phyloP scores from a whole-genome alignment of 1,284 basidiomycete species.

The Anthracocystis panici-leucophaei region DNA sequence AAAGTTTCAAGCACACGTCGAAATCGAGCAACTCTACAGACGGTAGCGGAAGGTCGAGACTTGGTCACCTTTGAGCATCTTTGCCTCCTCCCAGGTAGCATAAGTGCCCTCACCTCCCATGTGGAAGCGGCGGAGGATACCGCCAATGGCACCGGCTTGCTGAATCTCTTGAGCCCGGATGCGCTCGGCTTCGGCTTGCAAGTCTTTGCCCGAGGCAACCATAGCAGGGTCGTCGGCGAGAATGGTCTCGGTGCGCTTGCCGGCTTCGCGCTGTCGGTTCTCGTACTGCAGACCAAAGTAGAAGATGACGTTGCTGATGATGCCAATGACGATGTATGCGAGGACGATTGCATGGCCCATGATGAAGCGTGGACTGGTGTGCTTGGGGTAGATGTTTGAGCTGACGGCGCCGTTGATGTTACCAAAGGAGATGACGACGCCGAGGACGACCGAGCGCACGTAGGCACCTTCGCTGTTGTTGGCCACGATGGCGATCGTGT shows the following conservation, averaged over 20 bases:
- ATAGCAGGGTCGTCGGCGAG: constrained; percentile 37
- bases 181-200: constrained; percentile 32
- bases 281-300: constrained; percentile 74
- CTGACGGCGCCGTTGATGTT: constrained; percentile 74
- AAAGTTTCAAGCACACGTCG: neutral
- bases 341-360: constrained; percentile 78
- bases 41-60: constrained; percentile 33
- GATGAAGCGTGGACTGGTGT: constrained; percentile 78
- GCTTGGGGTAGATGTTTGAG: constrained; percentile 78
- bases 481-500: constrained; percentile 79
- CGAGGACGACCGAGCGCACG: constrained; percentile 80
- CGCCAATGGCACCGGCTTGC: constrained; percentile 20
- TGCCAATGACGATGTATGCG: constrained; percentile 79
- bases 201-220: constrained; percentile 27
- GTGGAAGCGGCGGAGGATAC: constrained; percentile 27
- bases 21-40: constrained; percentile 4
- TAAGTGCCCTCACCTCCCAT: constrained; percentile 54
- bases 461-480: constrained; percentile 81
- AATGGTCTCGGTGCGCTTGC: constrained; percentile 79
- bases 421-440: constrained; percentile 66
- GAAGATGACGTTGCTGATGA: constrained; percentile 73
- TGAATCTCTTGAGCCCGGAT: constrained; percentile 31
- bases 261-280: constrained; percentile 76
- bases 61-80: constrained; percentile 56
- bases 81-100: constrained; percentile 53